Base-by-base conservation (phyloP, 345 rosid species). In the Salix brachista region DNA sequence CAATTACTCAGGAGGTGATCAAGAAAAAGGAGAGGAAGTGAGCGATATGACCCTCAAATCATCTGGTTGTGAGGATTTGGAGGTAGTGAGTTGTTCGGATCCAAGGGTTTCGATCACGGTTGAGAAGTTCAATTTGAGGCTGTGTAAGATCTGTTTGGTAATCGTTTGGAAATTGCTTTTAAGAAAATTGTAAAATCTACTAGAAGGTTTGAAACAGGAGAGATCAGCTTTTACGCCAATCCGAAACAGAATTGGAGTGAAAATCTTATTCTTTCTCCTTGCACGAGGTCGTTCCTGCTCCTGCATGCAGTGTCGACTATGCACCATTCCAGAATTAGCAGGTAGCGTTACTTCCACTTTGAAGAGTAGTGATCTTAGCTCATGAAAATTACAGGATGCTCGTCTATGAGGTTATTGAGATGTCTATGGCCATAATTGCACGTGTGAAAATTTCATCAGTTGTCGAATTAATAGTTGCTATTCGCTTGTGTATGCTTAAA, bases 81-180 rank as follows among this genome's bases (percentile, higher is more conserved):
- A 70, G 79, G 77, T 80, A 39, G 92, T 91, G 66, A 96, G 93
- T 81, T 92, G 99, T 79, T 96, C 97, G 2, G 94, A 96, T 77
- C 99, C 97, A 2, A 84, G 83, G 67, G 88, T 91, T 70, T 70
- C 90, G 80, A 86, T 88, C 18, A 78, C 90, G 1, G 82, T 96
- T n/a, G 87, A 93, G 90, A 92, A 78, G 90, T 96, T 96, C 69
- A 96, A 92, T 81, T 74, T 92, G 78, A 90, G 81, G 74, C 76
- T 76, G 36, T 93, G 93, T 58, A 90, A 88, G 87, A 34, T 34
- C 36, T 34, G 36, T 4, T 34, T 34, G 36, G 36, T 34, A 32
- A 32, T 32, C 0, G 32, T 30, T 30, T 30, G 32, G 32, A 30
- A 4, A 32, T 32, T 32, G 34, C 34, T 32, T 4, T 32, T 32